These are phyloP conservation scores for Micromonas commoda DNA, from an alignment of 139 green algal genomes.

Conservation along the genomic window DNA sequence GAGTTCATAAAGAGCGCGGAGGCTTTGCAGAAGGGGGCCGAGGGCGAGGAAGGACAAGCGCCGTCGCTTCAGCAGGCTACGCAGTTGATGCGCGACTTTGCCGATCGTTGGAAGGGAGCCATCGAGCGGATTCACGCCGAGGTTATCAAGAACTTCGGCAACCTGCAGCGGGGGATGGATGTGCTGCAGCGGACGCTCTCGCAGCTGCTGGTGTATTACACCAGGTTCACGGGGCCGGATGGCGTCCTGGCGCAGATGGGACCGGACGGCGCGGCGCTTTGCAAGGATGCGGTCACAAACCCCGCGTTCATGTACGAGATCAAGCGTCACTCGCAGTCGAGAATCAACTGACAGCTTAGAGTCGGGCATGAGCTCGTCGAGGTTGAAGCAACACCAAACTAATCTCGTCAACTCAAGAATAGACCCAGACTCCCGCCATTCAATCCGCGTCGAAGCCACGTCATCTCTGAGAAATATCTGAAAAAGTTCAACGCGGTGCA, in stretches of 20 bases:
- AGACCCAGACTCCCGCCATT: no score
- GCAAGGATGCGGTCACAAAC: not conserved
- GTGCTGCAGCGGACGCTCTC: conserved; percentile 5
- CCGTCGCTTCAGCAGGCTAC: no score
- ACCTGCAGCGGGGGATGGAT: conserved; percentile 8
- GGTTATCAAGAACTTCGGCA: not conserved
- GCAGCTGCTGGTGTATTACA: conserved; percentile 3
- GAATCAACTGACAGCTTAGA: not conserved
- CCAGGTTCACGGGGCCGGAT: not conserved
- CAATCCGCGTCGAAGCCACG: no score
- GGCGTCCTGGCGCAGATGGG: not conserved
- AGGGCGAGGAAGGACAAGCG: no score
- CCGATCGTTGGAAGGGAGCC: conserved; percentile 11
- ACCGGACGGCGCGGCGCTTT: not conserved
- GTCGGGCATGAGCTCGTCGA: no score
- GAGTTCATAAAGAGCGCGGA: conserved; percentile 54
- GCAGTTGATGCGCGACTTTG: conserved; percentile 9
- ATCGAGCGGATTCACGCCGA: conserved; percentile 9
- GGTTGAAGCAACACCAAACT: no score
- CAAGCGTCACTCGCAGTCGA: not conserved
- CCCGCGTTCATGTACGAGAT: conserved; percentile 19
- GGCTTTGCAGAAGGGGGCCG: not conserved
- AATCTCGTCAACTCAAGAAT: no score
- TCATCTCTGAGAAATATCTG: no score
- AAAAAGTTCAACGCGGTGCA: no score